phyloP scores from a whole-genome alignment of 768 basidiomycete genomes.

The Leucogyrophana mollusca region DNA sequence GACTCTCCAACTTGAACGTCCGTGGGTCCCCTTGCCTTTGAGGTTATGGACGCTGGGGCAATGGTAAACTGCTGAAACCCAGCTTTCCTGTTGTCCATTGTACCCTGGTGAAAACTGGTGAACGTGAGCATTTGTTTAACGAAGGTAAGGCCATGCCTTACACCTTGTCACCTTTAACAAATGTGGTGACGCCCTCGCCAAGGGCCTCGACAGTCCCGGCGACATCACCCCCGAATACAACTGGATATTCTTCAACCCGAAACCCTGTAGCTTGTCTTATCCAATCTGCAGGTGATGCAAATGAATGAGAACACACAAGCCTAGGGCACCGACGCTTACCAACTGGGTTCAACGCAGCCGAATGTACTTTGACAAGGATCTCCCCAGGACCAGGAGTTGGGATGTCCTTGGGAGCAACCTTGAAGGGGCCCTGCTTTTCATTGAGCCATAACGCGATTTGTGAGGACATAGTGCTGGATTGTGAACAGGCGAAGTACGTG shows the following conservation, averaged over 20 bases:
- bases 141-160: slow-evolving; percentile 9
- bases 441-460: too few species aligned
- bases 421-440: slow-evolving; percentile 35
- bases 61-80: slow-evolving; percentile 15
- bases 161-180: slow-evolving; percentile 33
- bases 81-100: slow-evolving; percentile 1
- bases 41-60: slow-evolving; percentile 8
- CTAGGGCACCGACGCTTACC: too few species aligned
- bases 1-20: not conserved
- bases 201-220: slow-evolving; percentile 33
- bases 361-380: slow-evolving; percentile 44
- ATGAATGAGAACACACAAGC: too few species aligned
- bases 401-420: slow-evolving; percentile 31
- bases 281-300: too few species aligned
- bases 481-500: too few species aligned
- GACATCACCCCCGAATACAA: slow-evolving; percentile 29
- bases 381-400: slow-evolving; percentile 46
- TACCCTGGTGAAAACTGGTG: not conserved
- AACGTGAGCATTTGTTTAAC: too few species aligned
- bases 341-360: slow-evolving; percentile 51
- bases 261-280: slow-evolving; percentile 43
- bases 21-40: slow-evolving; percentile 6
- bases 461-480: too few species aligned
- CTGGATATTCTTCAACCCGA: slow-evolving; percentile 29
- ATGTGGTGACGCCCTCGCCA: slow-evolving; percentile 27